Conservation (phyloP, 1,284 basidiomycete species). For the Trichosporon sp. region DNA sequence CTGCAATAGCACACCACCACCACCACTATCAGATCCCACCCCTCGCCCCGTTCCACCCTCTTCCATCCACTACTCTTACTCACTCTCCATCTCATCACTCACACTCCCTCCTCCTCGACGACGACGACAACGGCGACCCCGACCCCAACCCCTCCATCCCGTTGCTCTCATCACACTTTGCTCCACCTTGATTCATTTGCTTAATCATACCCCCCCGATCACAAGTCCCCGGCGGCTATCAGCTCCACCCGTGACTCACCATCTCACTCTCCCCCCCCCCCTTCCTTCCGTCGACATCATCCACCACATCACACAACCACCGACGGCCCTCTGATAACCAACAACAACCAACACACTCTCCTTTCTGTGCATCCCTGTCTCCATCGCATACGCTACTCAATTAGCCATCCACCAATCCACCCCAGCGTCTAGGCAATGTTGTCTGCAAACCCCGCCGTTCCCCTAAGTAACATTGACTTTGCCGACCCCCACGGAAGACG, state of each 20-base stretch:
- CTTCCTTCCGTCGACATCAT: neutral
- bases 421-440: constrained; percentile 42
- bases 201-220: neutral
- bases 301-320: neutral
- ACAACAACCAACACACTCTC: neutral
- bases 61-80: neutral
- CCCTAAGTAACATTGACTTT: constrained; percentile 49
- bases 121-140: neutral
- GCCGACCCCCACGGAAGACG: constrained; percentile 36
- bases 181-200: neutral
- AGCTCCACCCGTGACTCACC: constrained; percentile 12
- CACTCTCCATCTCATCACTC: neutral
- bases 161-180: neutral
- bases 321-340: neutral
- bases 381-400: no score
- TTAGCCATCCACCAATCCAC: neutral
- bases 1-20: no score
- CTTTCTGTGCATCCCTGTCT: neutral
- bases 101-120: neutral
- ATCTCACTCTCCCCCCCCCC: neutral
- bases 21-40: no score
- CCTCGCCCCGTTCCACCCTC: neutral
- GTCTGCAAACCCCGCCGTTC: constrained; percentile 52
- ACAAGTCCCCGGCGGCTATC: constrained; percentile 5
- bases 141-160: neutral